Evolutionary conservation across 1,139 yeast species (phyloP).

Genomic region (Yamadazyma sp.): DNA sequence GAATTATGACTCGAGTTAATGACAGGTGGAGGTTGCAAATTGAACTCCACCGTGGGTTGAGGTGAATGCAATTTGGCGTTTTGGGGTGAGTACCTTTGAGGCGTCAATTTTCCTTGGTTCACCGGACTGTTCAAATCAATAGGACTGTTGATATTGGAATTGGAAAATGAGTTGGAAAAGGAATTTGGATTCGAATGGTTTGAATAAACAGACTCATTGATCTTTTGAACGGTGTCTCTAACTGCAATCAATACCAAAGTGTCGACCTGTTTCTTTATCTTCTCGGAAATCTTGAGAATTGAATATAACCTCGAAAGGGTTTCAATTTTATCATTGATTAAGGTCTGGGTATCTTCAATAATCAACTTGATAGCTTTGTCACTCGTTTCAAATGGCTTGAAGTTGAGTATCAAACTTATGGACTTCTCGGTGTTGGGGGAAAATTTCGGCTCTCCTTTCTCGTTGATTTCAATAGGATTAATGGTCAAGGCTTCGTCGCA

Average conservation of each 20-base stretch:
- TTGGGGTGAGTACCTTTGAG: slow-evolving; percentile 3
- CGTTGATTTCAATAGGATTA: slow-evolving; percentile 51
- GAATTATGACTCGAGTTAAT: slow-evolving; percentile 4
- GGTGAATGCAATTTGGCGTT: slow-evolving; percentile 24
- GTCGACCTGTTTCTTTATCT: slow-evolving; percentile 81
- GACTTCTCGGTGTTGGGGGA: slow-evolving; percentile 75
- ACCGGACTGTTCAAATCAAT: slow-evolving; percentile 13
- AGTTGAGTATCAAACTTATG: slow-evolving; percentile 53
- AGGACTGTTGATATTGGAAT: slow-evolving; percentile 12
- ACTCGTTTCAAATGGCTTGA: slow-evolving; percentile 57
- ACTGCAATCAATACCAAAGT: slow-evolving; percentile 66
- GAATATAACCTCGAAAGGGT: slow-evolving; percentile 76
- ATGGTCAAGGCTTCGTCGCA: slow-evolving; percentile 77
- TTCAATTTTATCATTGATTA: slow-evolving; percentile 69
- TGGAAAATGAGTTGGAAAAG: slow-evolving; percentile 7
- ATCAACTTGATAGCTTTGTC: slow-evolving; percentile 65
- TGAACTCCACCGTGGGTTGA: slow-evolving; percentile 20
- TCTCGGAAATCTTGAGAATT: slow-evolving; percentile 74
- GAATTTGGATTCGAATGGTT: slow-evolving; percentile 6
- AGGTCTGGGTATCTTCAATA: slow-evolving; percentile 64
- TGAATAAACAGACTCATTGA: slow-evolving; percentile 37
- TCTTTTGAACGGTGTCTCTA: slow-evolving; percentile 58
- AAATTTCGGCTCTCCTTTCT: slow-evolving; percentile 35
- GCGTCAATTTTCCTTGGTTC: slow-evolving; percentile 5
- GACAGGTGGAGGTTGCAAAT: slow-evolving; percentile 14